A percentile compares a stretch with the other conserved stretches of the same genome.
These are phyloP conservation scores for Nidularia pulvinata DNA, from an alignment of 768 basidiomycete species.

Conservation along the genomic window DNA sequence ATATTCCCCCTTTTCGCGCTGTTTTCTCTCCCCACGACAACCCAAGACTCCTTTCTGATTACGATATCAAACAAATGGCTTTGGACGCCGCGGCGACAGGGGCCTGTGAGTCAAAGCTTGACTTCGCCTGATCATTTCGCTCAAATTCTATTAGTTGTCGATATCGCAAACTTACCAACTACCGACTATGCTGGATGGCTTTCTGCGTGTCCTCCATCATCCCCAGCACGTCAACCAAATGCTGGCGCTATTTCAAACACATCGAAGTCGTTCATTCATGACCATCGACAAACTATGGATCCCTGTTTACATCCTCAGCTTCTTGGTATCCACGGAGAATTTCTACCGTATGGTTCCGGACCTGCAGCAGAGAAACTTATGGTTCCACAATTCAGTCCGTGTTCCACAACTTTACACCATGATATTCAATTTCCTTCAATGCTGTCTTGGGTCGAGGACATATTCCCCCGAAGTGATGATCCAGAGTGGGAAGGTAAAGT, in stretches of 20 bases:
- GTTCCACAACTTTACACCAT: conserved; percentile 48
- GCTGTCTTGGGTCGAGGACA: conserved; percentile 45
- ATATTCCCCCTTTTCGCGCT: conserved; percentile 43
- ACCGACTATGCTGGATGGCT: conserved; percentile 30
- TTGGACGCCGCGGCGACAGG: conserved; percentile 22
- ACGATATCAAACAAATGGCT: conserved; percentile 20
- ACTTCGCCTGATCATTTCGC: not conserved
- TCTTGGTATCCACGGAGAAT: conserved; percentile 50
- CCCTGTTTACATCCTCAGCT: conserved; percentile 45
- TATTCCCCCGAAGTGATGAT: conserved; percentile 42
- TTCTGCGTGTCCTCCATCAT: conserved; percentile 35
- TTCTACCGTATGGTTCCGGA: conserved; percentile 44
- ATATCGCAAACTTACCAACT: conserved; percentile 22
- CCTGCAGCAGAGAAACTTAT: conserved; percentile 39
- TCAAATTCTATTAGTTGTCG: conserved; percentile 3
- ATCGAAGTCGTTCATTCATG: conserved; percentile 47
- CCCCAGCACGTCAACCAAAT: conserved; percentile 28
- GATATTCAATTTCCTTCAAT: conserved; percentile 52
- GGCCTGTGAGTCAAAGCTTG: conserved; percentile 17
- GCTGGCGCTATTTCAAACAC: conserved; percentile 23
- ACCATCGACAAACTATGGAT: conserved; percentile 47
- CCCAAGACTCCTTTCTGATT: conserved; percentile 34
- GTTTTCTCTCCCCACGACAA: conserved; percentile 43
- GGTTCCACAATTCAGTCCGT: conserved; percentile 54
- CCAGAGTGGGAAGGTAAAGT: conserved; percentile 64